Evolutionary conservation across 2,329 filamentous ascomycete species (phyloP), one percentile per base, ranked within the genome.

Genomic region (Penicillium rolfsii): DNA sequence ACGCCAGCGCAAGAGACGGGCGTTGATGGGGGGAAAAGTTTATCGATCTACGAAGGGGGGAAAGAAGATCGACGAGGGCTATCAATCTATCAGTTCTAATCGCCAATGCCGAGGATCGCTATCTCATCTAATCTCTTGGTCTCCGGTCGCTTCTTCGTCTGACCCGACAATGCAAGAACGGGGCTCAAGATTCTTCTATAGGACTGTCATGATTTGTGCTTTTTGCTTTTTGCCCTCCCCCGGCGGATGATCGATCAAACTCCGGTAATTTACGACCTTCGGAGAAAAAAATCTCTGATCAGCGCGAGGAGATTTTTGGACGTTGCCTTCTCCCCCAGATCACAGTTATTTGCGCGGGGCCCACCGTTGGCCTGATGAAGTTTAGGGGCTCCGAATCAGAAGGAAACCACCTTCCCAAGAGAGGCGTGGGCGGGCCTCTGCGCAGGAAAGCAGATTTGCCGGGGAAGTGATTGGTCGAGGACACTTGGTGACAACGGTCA

Each of bases 371-470:
- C 71, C 67, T 60, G 48, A 67, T 70, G 46, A 28, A 66, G 71
- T 59, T 65, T 74, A 74, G 71, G 49, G 43, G 19, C 30, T 36
- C 59, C 46, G 64, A 63, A 52, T 62, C 57, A 59, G 54, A 65
- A 64, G 66, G 55, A 57, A 65, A 24, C 43, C 60, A 61, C 69
- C 59, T 71, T 66, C 66, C 70, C 53, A 62, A 54, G 59, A 55
- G 38, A 57, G 69, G 50, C 14, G n/a, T 11, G 54, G 56, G 65
- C 59, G 67, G 64, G 60, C 57, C 61, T 33, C 40, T 62, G 59
- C 57, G 45, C 45, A 59, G 70, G 70, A 68, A 74, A 74, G 65
- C 72, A 66, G 59, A 60, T 70, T 71, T 75, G 3, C 52, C 1
- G 2, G 0, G 0, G 0, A 5, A 3, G 0, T 68, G 35, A 75